phyloP scores from a whole-genome alignment of 1,139 yeast genomes.

The Blastobotrys indianensis region DNA sequence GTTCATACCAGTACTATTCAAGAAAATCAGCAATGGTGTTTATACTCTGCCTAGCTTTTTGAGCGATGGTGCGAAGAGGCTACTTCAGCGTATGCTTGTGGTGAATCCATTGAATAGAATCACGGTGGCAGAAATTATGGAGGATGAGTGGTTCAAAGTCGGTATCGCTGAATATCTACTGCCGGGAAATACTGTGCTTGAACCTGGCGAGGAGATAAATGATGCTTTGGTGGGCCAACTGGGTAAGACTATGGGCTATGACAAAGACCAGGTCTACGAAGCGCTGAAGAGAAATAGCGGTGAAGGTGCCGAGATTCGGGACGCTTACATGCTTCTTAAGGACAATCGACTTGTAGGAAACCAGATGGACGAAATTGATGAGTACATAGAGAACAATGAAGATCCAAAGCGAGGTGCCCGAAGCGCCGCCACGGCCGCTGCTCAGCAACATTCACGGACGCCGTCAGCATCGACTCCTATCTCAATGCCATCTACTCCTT shows the following conservation, averaged over 20 bases:
- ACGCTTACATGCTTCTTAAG: constrained; percentile 82
- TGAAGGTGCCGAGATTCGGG: constrained; percentile 71
- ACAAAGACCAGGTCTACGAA: constrained; percentile 75
- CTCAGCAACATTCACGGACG: not conserved
- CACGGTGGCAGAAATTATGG: constrained; percentile 89
- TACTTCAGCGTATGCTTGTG: constrained; percentile 88
- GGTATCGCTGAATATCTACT: constrained; percentile 77
- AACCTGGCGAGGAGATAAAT: constrained; percentile 47
- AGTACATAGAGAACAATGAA: constrained; percentile 24
- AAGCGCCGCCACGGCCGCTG: constrained; percentile 19
- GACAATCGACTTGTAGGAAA: constrained; percentile 50
- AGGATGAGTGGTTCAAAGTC: constrained; percentile 91
- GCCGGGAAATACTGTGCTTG: constrained; percentile 44
- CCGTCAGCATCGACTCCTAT: constrained; percentile 2
- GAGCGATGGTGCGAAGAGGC: constrained; percentile 79
- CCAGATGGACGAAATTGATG: constrained; percentile 31
- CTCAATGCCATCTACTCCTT: constrained; percentile 7
- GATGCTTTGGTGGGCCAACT: constrained; percentile 76
- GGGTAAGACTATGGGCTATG: constrained; percentile 88
- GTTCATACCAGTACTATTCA: constrained; percentile 91
- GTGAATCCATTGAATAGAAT: constrained; percentile 95
- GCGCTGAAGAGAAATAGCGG: constrained; percentile 46
- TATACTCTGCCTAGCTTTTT: constrained; percentile 87
- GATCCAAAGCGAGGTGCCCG: not conserved
- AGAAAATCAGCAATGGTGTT: constrained; percentile 91